Evolutionary conservation across 177 flowering plant species (phyloP).

Genomic region (Vitis hybrid): DNA sequence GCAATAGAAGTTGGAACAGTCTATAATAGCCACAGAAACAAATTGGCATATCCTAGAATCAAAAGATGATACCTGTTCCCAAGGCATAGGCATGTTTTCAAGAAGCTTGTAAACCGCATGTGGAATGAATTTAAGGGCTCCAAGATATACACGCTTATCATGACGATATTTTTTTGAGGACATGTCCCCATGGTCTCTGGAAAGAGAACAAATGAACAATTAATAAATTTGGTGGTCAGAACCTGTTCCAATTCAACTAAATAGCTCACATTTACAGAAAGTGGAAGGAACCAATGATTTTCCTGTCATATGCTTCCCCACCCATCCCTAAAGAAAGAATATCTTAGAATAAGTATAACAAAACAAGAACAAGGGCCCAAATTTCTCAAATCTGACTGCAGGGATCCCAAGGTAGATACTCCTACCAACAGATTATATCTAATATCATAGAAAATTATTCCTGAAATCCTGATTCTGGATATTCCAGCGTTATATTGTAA

Average conservation of each 20-base stretch:
- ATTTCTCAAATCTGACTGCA: no score
- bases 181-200: slow-evolving; percentile 99
- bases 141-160: slow-evolving; percentile 97
- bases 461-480: no score
- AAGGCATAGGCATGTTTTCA: slow-evolving; percentile 99
- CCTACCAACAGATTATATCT: no score
- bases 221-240: background rate
- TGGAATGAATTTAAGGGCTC: slow-evolving; percentile 95
- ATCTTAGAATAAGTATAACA: no score
- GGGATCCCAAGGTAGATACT: no score
- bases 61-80: slow-evolving; percentile 80
- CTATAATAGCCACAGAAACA: background rate
- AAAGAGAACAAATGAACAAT: background rate
- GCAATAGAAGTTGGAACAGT: background rate
- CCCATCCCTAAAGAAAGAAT: no score
- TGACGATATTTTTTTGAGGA: slow-evolving; percentile 94
- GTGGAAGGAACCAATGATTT: no score
- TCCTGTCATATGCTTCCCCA: no score
- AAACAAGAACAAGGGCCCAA: no score
- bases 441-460: no score
- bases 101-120: slow-evolving; percentile 99
- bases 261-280: no score
- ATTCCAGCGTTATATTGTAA: no score
- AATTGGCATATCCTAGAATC: background rate
- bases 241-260: background rate